A percentile compares a stretch with the other conserved stretches of the same genome.
These are phyloP conservation scores for Cylindrodendrum hubeiense DNA, from an alignment of 2,329 filamentous ascomycete genomes.

Conservation along the genomic window DNA sequence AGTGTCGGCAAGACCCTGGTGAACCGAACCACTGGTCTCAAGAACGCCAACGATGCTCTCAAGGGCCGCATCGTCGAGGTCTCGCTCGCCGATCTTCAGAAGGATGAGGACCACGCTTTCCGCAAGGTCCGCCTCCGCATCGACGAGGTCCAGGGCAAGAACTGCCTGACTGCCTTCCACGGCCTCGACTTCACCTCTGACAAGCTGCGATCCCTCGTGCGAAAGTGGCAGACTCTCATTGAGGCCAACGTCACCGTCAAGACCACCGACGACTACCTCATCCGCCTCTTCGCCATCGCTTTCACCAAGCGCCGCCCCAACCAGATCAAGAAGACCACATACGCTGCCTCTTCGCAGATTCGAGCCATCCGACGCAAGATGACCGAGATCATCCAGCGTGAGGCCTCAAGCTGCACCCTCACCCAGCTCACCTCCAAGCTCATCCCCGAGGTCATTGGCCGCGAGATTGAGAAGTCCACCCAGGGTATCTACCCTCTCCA, in stretches of 20 bases:
- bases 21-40: constrained; percentile 99
- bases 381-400: constrained; percentile 97
- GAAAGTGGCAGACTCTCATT: constrained; percentile 99
- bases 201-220: constrained; percentile 98
- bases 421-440: constrained; percentile 98
- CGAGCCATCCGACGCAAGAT: constrained; percentile 99
- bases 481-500: constrained; percentile 99
- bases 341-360: constrained; percentile 97
- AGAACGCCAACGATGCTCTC: constrained; percentile 99
- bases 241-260: constrained; percentile 99
- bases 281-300: constrained; percentile 98
- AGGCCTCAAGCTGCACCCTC: constrained; percentile 94
- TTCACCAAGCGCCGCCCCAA: constrained; percentile 99
- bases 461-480: constrained; percentile 99
- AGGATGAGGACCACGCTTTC: constrained; percentile 99
- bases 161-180: constrained; percentile 99
- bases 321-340: constrained; percentile 99
- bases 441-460: constrained; percentile 98
- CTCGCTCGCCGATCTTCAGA: constrained; percentile 98
- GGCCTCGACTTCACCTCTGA: constrained; percentile 99
- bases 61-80: constrained; percentile 99
- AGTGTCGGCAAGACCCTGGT: constrained; percentile 99
- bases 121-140: constrained; percentile 99
- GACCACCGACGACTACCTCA: constrained; percentile 99
- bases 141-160: constrained; percentile 99